A percentile compares a stretch with the other conserved stretches of the same genome.
These are phyloP conservation scores for Glycine latifolia DNA, from an alignment of 306 rosid species.

Conservation along the genomic window DNA sequence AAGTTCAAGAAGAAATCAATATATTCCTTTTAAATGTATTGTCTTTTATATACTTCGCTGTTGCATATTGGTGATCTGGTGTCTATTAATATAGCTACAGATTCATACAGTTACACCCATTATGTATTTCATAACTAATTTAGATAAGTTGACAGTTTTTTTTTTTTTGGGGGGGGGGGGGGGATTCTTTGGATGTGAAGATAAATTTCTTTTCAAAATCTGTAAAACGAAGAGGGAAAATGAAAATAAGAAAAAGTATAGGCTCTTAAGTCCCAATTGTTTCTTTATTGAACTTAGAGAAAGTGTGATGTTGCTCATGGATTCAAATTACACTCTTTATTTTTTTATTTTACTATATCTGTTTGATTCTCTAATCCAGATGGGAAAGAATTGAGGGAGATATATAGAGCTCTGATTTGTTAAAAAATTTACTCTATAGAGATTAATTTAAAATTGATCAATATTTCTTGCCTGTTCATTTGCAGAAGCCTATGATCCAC, in stretches of 20 bases:
- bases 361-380: background rate
- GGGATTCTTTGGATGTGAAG: background rate
- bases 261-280: background rate
- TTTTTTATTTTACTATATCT: background rate
- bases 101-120: background rate
- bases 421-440: background rate
- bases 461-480: conserved; percentile 33
- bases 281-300: conserved; percentile 4
- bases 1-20: conserved; percentile 12
- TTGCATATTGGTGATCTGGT: background rate
- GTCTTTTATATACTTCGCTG: background rate
- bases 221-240: background rate
- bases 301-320: conserved; percentile 13
- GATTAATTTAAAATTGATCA: conserved; percentile 3
- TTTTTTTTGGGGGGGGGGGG: background rate
- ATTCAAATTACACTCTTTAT: background rate
- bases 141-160: background rate
- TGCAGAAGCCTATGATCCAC: conserved; percentile 90
- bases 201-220: conserved; percentile 5
- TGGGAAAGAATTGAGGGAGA: background rate
- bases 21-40: background rate
- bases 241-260: background rate
- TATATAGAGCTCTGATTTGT: background rate
- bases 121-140: conserved; percentile 3
- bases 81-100: background rate